These are phyloP conservation scores for Arxiozyma slooffiae DNA, from an alignment of 1,139 yeast genomes.

Conservation along the genomic window DNA sequence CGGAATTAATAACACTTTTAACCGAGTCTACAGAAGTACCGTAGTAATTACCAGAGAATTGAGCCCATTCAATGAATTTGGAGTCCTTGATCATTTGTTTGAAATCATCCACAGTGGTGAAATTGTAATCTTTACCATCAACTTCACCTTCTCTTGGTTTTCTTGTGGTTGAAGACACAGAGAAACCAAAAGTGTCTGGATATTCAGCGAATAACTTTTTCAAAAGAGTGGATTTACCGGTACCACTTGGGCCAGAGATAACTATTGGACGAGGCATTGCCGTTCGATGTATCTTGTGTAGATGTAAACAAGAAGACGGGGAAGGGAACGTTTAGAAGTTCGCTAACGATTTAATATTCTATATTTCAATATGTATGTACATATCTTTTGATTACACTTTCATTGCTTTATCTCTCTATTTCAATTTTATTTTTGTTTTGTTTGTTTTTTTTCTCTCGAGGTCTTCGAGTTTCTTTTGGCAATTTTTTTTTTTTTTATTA, in stretches of 20 bases:
- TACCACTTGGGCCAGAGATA: conserved; percentile 93
- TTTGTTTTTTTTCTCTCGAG: neutral
- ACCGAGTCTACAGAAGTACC: conserved; percentile 89
- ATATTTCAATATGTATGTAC: no score
- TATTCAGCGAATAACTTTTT: conserved; percentile 82
- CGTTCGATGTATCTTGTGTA: no score
- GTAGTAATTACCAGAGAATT: conserved; percentile 92
- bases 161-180: conserved; percentile 91
- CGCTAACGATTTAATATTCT: no score
- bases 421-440: neutral
- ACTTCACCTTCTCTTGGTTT: conserved; percentile 84
- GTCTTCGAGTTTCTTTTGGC: neutral
- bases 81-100: conserved; percentile 59
- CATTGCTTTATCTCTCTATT: neutral
- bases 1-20: conserved; percentile 42
- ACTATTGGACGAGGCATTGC: conserved; percentile 68
- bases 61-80: conserved; percentile 94
- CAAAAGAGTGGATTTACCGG: conserved; percentile 90
- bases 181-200: conserved; percentile 85
- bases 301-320: no score
- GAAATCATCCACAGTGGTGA: conserved; percentile 70
- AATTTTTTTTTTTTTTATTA: neutral
- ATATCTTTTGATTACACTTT: neutral
- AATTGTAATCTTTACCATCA: conserved; percentile 83
- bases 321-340: no score